phyloP scores from a whole-genome alignment of 176 grass and related monocot species.

The Oryza australiensis region DNA sequence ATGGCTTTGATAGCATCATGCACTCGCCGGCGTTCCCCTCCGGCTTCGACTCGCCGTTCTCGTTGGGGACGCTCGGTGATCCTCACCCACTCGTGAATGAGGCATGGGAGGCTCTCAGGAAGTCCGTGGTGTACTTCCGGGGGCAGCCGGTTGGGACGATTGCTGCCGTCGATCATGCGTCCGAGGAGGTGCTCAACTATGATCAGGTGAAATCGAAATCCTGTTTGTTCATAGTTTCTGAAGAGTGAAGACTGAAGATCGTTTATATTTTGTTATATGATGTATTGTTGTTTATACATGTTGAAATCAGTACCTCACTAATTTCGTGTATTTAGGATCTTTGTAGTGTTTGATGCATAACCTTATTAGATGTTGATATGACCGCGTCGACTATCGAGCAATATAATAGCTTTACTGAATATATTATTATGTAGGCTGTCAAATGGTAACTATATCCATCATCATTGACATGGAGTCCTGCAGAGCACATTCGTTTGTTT shows the following conservation, averaged over 20 bases:
- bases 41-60: constrained; percentile 64
- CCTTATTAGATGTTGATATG: not conserved
- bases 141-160: constrained; percentile 76
- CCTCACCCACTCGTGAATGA: constrained; percentile 68
- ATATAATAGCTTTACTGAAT: not conserved
- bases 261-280: not conserved
- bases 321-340: not conserved
- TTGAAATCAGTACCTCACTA: not conserved
- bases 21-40: constrained; percentile 50
- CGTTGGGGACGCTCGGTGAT: constrained; percentile 36
- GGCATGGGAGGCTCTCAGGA: constrained; percentile 82
- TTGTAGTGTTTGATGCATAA: not conserved
- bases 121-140: constrained; percentile 66
- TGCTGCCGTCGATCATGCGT: constrained; percentile 62
- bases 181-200: constrained; percentile 92
- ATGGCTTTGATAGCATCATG: constrained; percentile 62
- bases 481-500: not conserved
- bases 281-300: not conserved
- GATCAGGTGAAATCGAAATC: constrained; percentile 65
- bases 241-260: not conserved
- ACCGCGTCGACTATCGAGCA: not conserved
- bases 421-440: not conserved
- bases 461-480: not conserved
- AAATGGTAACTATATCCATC: not conserved
- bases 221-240: not conserved